Percentiles rank a stretch among this genome's conserved stretches.
Conservation (phyloP, 2,329 filamentous ascomycete genomes). For the Taxawa tesnikishii region DNA sequence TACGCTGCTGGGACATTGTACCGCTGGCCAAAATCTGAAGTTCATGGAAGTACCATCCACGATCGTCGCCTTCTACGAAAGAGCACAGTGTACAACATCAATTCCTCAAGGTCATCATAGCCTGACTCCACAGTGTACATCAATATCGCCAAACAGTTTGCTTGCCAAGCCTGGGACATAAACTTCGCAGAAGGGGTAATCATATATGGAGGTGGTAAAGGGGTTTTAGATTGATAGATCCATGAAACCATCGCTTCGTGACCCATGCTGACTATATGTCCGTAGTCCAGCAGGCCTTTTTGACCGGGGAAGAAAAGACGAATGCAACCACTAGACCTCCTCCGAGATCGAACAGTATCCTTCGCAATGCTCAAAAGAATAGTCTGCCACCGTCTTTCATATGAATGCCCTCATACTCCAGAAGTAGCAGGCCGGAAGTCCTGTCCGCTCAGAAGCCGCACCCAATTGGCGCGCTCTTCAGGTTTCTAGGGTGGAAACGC, state of each 20-base stretch:
- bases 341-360: constrained; percentile 6
- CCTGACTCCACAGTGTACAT: too few species aligned
- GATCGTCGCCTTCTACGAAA: too few species aligned
- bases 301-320: constrained; percentile 3
- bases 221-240: constrained; percentile 7
- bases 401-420: neutral
- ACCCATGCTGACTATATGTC: constrained; percentile 5
- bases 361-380: constrained; percentile 1
- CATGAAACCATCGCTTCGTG: constrained; percentile 9
- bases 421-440: constrained; percentile 1
- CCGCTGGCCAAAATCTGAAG: too few species aligned
- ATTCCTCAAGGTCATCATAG: too few species aligned
- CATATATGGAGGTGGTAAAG: neutral
- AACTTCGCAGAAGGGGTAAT: too few species aligned
- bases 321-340: constrained; percentile 7
- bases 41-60: too few species aligned
- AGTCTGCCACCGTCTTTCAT: neutral
- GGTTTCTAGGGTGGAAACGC: constrained; percentile 4
- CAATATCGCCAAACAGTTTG: too few species aligned
- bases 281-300: neutral
- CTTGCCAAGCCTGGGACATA: too few species aligned
- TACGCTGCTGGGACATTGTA: too few species aligned
- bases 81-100: too few species aligned
- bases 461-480: constrained; percentile 4
- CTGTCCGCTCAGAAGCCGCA: constrained; percentile 12